These are phyloP conservation scores for Metarhizium anisopliae DNA, from an alignment of 2,329 filamentous ascomycete species.

Conservation along the genomic window DNA sequence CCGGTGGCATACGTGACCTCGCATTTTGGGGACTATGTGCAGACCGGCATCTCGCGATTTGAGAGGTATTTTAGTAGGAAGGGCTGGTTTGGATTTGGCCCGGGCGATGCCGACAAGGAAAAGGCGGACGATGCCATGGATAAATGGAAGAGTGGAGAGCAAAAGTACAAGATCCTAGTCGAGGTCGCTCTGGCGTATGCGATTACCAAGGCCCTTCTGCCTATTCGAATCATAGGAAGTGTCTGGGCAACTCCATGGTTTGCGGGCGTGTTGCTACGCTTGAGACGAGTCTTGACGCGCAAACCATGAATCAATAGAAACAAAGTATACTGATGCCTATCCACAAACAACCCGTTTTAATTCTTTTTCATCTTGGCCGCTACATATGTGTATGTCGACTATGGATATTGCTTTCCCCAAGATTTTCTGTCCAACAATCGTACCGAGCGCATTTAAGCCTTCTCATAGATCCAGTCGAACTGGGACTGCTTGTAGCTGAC, in stretches of 20 bases:
- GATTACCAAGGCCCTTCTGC: conserved; percentile 77
- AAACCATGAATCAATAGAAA: conserved; percentile 14
- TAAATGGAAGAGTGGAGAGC: conserved; percentile 29
- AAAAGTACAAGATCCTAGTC: conserved; percentile 47
- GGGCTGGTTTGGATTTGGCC: conserved; percentile 65
- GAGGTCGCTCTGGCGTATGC: conserved; percentile 84
- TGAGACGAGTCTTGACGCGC: conserved; percentile 21
- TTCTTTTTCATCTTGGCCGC: not conserved
- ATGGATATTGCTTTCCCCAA: not conserved
- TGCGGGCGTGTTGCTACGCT: conserved; percentile 53
- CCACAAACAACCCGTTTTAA: not conserved
- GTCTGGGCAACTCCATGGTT: conserved; percentile 92
- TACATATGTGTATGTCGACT: not conserved
- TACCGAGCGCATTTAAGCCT: conserved; percentile 36
- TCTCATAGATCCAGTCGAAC: conserved; percentile 97
- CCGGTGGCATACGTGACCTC: conserved; percentile 47
- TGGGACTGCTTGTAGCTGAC: conserved; percentile 75
- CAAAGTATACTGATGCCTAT: no score
- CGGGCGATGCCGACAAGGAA: conserved; percentile 15
- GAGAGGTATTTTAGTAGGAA: conserved; percentile 69
- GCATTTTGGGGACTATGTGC: conserved; percentile 41
- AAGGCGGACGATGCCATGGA: conserved; percentile 20
- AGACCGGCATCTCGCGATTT: conserved; percentile 62
- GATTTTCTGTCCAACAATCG: not conserved
- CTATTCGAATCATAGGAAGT: conserved; percentile 66